A percentile compares a stretch with the other conserved stretches of the same genome.
These are phyloP conservation scores for Pythium diclinum DNA, from an alignment of 352 stramenopile genomes.

Conservation along the genomic window DNA sequence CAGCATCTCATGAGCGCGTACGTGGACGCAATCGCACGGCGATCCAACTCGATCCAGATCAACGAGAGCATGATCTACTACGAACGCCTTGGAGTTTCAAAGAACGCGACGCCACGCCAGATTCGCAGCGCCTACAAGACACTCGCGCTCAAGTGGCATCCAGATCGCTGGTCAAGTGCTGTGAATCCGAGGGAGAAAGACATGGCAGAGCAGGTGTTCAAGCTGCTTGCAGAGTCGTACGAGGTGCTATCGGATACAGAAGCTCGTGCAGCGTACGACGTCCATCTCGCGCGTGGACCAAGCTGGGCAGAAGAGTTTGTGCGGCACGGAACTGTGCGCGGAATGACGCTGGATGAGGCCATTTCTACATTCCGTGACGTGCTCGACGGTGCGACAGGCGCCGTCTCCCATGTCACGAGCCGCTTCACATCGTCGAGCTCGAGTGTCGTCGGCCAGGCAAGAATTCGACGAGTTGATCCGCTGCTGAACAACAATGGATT, in stretches of 20 bases:
- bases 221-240: conserved; percentile 80
- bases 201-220: conserved; percentile 77
- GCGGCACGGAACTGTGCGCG: conserved; percentile 68
- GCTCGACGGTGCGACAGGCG: conserved; percentile 55
- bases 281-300: conserved; percentile 40
- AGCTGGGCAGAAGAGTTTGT: conserved; percentile 77
- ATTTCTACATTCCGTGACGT: conserved; percentile 78
- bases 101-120: conserved; percentile 59
- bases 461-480: conserved; percentile 36
- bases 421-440: conserved; percentile 67
- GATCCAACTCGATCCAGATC: conserved; percentile 76
- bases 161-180: conserved; percentile 67
- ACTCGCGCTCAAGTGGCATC: conserved; percentile 84
- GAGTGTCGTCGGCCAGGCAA: conserved; percentile 54
- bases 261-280: conserved; percentile 63
- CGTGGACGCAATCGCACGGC: conserved; percentile 59
- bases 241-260: conserved; percentile 71
- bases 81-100: conserved; percentile 65
- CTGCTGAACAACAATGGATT: conserved; percentile 38
- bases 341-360: conserved; percentile 83
- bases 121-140: conserved; percentile 75
- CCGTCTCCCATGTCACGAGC: conserved; percentile 56
- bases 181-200: conserved; percentile 50
- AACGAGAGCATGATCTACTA: conserved; percentile 86
- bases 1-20: conserved; percentile 87